Base-by-base conservation (phyloP, 164 flowering plant genomes). In the Aristolochia fimbriata region DNA sequence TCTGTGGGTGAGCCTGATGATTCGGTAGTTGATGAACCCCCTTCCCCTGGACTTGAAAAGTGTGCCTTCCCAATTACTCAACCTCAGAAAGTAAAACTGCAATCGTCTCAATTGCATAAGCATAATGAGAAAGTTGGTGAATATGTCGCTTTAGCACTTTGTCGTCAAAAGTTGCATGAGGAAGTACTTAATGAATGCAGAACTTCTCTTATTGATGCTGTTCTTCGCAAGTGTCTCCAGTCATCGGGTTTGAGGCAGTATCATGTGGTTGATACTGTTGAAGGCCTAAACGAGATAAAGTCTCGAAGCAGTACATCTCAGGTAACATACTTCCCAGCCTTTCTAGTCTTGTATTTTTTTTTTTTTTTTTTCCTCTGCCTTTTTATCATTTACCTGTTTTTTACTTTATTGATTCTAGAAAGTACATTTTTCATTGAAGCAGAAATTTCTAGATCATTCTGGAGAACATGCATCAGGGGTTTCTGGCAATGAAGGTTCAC, bases 131-230 rank as follows among this genome's bases (percentile, higher is more conserved):
- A 76, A 70, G 68, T 81, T 47, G 78, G 68, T 41, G 56, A 69
- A 68, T 78, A 80, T 71, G 73, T 86, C 60, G 71, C 82, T 24
- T 60, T 80, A 69, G 85, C 96, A 63, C 62, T 83, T 53, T 86
- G 71, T 71, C 76, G 93, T 37, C 91, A 82, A 64, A 86, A 80
- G 76, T 62, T 94, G 73, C 89, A 86, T 67, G 76, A 83, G 55
- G 73, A 69, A 58, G 87, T 81, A 22, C 76, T 86, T 41, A 72
- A 70, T 49, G 81, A 82, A 61, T 87, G 88, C 81, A 81, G 59
- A 59, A 64, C 77, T 11, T 58, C 65, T 12, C 64, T 72, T 60
- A 8, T 72, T 60, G 68, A 77, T 55, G 69, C 24, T 73, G 47
- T 64, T 62, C 72, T 85, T 61, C 52, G 30, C 30, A 27, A 59